Evolutionary conservation across 352 stramenopile species (phyloP).

Genomic region (Pythium coloratum): DNA sequence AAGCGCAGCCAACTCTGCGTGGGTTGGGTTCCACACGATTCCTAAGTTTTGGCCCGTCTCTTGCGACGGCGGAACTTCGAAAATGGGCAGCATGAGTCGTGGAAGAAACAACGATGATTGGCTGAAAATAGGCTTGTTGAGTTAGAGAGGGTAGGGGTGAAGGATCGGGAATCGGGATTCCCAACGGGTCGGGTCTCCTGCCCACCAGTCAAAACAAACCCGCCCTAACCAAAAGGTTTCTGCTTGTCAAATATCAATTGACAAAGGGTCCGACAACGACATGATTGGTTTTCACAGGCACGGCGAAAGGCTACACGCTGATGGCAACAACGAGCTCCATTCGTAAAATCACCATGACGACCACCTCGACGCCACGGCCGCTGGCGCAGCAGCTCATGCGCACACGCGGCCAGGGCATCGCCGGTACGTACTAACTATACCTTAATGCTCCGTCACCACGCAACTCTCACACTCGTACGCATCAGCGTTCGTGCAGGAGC

Average conservation of each 20-base stretch:
- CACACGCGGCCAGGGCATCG: constrained; percentile 32
- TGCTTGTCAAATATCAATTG: not conserved
- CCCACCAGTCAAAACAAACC: too few relatives aligned
- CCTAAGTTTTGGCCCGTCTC: not conserved
- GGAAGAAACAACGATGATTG: not conserved
- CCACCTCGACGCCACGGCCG: constrained; percentile 4
- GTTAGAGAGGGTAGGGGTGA: not conserved
- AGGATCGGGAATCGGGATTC: not conserved
- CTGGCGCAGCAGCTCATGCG: constrained; percentile 34
- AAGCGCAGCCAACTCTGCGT: not conserved
- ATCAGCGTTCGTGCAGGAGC: constrained; percentile 68
- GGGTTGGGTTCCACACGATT: constrained; percentile 3
- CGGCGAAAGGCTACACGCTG: not conserved
- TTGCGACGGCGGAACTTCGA: not conserved
- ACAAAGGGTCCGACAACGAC: not conserved
- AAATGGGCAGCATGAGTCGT: not conserved
- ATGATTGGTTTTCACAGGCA: not conserved
- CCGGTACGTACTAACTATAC: constrained; percentile 16
- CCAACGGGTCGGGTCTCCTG: not conserved
- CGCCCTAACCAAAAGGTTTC: not conserved
- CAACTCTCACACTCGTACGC: not conserved
- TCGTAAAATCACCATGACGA: constrained; percentile 16
- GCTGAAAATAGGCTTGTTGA: not conserved
- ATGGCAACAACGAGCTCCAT: not conserved
- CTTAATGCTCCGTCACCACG: not conserved